Percentiles rank a stretch among this genome's conserved stretches.
Evolutionary conservation across 2,329 filamentous ascomycete genomes (phyloP).

Genomic region (Aureobasidium namibiae): DNA sequence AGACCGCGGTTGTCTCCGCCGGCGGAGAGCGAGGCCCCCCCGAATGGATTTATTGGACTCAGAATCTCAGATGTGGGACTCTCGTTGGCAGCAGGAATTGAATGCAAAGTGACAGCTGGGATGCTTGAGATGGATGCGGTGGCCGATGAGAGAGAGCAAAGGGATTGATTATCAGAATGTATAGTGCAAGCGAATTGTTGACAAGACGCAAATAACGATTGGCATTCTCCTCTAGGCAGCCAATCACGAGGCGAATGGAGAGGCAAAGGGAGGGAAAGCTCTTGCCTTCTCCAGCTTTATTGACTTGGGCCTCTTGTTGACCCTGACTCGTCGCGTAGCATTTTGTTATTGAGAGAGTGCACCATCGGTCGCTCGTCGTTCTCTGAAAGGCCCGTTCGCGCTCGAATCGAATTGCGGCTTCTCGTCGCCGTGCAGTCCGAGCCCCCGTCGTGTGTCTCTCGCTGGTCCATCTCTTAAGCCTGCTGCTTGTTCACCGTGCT

Average conservation of each 20-base stretch:
- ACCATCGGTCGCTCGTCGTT: background rate
- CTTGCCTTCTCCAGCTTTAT: slow-evolving; percentile 3
- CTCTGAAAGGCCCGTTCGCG: background rate
- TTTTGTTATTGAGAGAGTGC: slow-evolving; percentile 1
- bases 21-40: no score
- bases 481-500: slow-evolving; percentile 3
- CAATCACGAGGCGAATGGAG: background rate
- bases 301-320: background rate
- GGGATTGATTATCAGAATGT: background rate
- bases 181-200: background rate
- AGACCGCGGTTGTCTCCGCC: slow-evolving; percentile 5
- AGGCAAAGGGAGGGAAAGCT: background rate
- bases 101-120: background rate
- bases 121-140: background rate
- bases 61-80: background rate
- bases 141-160: background rate
- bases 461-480: background rate
- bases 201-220: slow-evolving; percentile 8
- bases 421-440: background rate
- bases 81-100: background rate
- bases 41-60: no score
- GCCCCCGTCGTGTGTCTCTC: background rate
- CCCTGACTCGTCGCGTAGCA: slow-evolving; percentile 10
- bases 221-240: background rate
- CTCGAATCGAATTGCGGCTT: background rate